Percentiles rank a stretch among this genome's conserved stretches.
Conservation (phyloP, 192 early-diverging fungal genomes). For the Coemansia sp. region DNA sequence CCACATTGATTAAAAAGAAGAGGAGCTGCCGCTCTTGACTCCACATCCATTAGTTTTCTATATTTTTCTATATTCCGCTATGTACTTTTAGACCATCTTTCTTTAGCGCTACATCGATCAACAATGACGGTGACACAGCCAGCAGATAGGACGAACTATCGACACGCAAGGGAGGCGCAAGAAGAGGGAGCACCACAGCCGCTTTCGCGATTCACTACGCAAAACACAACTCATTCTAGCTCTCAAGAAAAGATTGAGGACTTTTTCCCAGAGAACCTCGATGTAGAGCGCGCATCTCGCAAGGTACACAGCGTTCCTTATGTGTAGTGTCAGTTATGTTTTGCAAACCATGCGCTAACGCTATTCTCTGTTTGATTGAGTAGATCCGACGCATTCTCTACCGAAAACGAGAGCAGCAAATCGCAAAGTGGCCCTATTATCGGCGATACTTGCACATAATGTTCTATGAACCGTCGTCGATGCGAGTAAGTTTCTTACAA, state of each 20-base stretch:
- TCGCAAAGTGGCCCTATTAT: slow-evolving; percentile 23
- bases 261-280: slow-evolving; percentile 33
- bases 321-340: neutral
- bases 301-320: slow-evolving; percentile 6
- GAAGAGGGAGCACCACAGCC: neutral
- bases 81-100: neutral
- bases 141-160: neutral
- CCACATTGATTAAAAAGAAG: neutral
- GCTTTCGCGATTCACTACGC: neutral
- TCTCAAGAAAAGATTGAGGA: slow-evolving; percentile 17
- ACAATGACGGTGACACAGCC: neutral
- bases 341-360: neutral
- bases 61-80: neutral
- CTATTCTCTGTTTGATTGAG: neutral
- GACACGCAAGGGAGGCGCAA: neutral
- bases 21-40: neutral
- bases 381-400: slow-evolving; percentile 46
- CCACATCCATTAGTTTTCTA: neutral
- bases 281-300: slow-evolving; percentile 23
- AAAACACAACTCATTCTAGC: slow-evolving; percentile 5
- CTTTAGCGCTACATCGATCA: neutral
- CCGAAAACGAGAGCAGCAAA: slow-evolving; percentile 32
- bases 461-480: slow-evolving; percentile 47
- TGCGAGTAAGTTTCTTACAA: slow-evolving; percentile 19
- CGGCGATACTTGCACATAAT: slow-evolving; percentile 36